Base-by-base conservation (phyloP, 139 green algal genomes). In the Yamagishiella unicocca region DNA sequence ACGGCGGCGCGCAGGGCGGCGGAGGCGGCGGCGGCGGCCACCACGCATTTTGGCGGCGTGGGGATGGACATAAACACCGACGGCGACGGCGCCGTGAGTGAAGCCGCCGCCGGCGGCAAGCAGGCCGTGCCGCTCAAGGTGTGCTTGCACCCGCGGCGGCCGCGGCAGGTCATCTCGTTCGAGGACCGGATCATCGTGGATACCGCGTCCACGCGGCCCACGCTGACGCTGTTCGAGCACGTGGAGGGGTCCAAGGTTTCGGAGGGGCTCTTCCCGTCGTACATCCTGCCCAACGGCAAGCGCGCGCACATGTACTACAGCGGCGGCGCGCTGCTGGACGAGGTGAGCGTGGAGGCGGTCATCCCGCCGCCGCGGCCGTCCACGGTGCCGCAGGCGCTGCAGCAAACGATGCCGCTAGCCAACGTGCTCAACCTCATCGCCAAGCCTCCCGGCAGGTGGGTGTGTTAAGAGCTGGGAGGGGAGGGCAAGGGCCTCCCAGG, bases 401-500 rank as follows among this genome's bases (percentile, higher is more conserved):
- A 97, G 90, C 95, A 96, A 84, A 89, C 85, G 58, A 96, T 97
- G 94, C 94, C 94, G 2, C 85, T 97, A 40, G 93, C 93, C 2
- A 89, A 92, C 25, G 91, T 97, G 70, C 89, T 95, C 37, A 89
- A 91, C 82, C 72, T 95, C 62, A 95, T 95, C 38, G 89, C 94
- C 66, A 95, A 95, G 85, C 94, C 94, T 9, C 93, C 93, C 6
- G 91, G 93, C 33, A 91, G 27, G 74, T 82, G n/a, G 27, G 43
- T 76, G 14, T n/a, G 68, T 68, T 10, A 82, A 45, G 72, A 87
- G n/a, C 10, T 17, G 22, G 17, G 31, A 12, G 31, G 10, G 17
- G 14, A 61, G 53, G 19, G 19, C 14, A 14, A 61, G 53, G 14
- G 14, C 53, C 53, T 14, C 53, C 14, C 53, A 72, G 21, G n/a